phyloP scores from a whole-genome alignment of 2,329 filamentous ascomycete species.

The Cercospora nicotianae region DNA sequence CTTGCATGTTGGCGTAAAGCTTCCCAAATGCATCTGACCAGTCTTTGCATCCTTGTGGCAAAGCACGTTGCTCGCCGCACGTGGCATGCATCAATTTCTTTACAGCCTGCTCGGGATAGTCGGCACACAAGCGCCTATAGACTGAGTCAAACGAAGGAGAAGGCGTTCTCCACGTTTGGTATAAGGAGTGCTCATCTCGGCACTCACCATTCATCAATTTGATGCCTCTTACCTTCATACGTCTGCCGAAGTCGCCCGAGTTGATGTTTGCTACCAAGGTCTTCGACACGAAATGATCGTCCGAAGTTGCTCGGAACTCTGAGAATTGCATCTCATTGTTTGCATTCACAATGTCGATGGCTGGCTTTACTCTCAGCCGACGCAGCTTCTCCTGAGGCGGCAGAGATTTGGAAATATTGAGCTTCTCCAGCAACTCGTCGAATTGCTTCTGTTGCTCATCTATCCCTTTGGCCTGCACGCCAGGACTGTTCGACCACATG shows the following conservation, averaged over 20 bases:
- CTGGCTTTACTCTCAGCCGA: slow-evolving; percentile 45
- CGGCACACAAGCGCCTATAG: slow-evolving; percentile 51
- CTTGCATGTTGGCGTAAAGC: slow-evolving; percentile 59
- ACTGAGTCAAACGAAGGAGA: slow-evolving; percentile 45
- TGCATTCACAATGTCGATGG: slow-evolving; percentile 46
- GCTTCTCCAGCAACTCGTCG: slow-evolving; percentile 48
- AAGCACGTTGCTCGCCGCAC: slow-evolving; percentile 40
- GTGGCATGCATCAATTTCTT: slow-evolving; percentile 48
- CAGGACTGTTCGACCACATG: slow-evolving; percentile 58
- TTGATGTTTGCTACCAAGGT: slow-evolving; percentile 50
- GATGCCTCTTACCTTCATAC: slow-evolving; percentile 48
- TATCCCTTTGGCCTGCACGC: slow-evolving; percentile 53
- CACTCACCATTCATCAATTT: slow-evolving; percentile 58
- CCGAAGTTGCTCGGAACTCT: slow-evolving; percentile 57
- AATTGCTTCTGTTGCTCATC: slow-evolving; percentile 54
- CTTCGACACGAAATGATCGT: slow-evolving; percentile 49
- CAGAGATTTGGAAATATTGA: slow-evolving; percentile 47
- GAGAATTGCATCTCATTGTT: slow-evolving; percentile 48
- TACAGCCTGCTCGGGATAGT: slow-evolving; percentile 52
- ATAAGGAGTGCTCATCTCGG: slow-evolving; percentile 54
- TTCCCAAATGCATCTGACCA: slow-evolving; percentile 57
- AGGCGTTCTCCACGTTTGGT: slow-evolving; percentile 54
- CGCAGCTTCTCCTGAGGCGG: slow-evolving; percentile 48
- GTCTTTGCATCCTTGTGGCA: slow-evolving; percentile 44
- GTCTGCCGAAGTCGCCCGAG: slow-evolving; percentile 49